phyloP scores from a whole-genome alignment of 2,329 filamentous ascomycete genomes.

The Talaromyces funiculosus region DNA sequence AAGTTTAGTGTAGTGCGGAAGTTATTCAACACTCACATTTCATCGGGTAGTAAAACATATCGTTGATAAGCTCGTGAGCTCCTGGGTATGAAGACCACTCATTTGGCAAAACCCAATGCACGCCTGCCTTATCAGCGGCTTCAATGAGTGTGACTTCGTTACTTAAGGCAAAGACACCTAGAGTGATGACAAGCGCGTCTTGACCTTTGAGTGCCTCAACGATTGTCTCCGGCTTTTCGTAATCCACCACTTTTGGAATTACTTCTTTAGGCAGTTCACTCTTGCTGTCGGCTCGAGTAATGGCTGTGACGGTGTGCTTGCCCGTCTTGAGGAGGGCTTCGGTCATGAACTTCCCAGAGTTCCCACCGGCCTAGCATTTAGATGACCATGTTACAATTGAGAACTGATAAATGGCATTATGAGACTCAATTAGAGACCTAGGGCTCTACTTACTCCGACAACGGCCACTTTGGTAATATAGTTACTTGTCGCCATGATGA shows the following conservation, averaged over 20 bases:
- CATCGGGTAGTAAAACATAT: neutral
- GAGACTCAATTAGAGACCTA: neutral
- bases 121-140: conserved; percentile 51
- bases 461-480: conserved; percentile 1
- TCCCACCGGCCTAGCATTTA: neutral
- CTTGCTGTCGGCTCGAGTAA: neutral
- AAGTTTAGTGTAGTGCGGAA: neutral
- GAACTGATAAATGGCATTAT: no score
- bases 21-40: neutral
- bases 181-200: conserved; percentile 54
- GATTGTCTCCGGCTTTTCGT: conserved; percentile 31
- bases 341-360: neutral
- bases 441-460: neutral
- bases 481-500: neutral
- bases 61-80: neutral
- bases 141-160: conserved; percentile 43
- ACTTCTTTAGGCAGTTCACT: neutral
- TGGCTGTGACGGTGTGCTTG: neutral
- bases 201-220: conserved; percentile 49
- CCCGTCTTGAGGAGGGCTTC: neutral
- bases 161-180: conserved; percentile 39
- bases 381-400: neutral
- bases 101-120: conserved; percentile 54
- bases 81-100: conserved; percentile 26
- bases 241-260: neutral